Evolutionary conservation across 169 alveolate species (phyloP), one percentile per base, ranked within the genome.

Genomic region (Eimeria sp.): DNA sequence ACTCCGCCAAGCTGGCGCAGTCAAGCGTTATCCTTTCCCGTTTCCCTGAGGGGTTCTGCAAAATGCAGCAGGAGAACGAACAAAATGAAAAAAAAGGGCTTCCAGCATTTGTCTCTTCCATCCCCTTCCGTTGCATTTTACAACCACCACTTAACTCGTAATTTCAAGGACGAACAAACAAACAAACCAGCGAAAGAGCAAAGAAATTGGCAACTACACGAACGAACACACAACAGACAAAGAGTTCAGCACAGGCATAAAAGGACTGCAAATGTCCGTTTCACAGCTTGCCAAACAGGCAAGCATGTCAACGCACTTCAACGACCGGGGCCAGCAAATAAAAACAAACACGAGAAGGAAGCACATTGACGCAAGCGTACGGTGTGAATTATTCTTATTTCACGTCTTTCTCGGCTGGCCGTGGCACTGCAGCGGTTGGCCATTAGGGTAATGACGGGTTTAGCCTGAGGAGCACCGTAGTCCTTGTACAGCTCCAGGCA

Each of bases 1-100:
- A 95, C 73, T 95, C 97, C 5, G 95, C 95, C 51, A 95, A 22
- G n/a, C 78, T 95, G 25, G 97, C 95, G 61, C 97, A 95, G 57
- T 95, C 97, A 58, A 95, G 80, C 18, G 95, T 95, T 22, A 95
- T 95, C 25, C 97, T 57, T 58, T 95, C 97, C 16, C 93, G 86
- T 30, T 95, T 95, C 61, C 97, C 97, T 2, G 94, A 16, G 14
- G 84, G 95, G n/a, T 47, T 89, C 95, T 89, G 88, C 5, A 20
- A 67, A 30, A 47, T 6, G 0, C 18, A n/a, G 78, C 47, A 67
- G 78, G 49, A 67, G 2, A 67, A n/a, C 47, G 47, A 67, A 30
- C 49, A 27, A 67, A 67, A 47, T 10, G 47, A 30, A 30, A 67
- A 5, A 11, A 67, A 30, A 27, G 45, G 22, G 25, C 47, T 11